Evolutionary conservation across 371 early-diverging fungal genomes (phyloP).

Genomic region (Mycotypha africana): DNA sequence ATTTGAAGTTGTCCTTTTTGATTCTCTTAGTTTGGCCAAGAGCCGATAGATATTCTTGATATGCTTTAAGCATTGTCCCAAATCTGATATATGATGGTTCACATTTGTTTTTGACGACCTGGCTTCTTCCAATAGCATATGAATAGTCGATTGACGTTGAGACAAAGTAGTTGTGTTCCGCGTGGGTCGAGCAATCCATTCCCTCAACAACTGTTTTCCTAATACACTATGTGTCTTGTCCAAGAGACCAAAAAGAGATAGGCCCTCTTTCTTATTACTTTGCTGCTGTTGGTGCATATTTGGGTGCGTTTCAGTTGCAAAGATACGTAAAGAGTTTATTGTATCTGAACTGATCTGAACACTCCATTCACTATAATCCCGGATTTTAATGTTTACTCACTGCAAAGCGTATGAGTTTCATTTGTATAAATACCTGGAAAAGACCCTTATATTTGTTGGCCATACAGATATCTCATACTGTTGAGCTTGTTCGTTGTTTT

Average conservation of each 20-base stretch:
- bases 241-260: slow-evolving; percentile 64
- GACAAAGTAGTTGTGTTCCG: slow-evolving; percentile 36
- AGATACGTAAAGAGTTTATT: slow-evolving; percentile 62
- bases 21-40: slow-evolving; percentile 39
- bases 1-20: slow-evolving; percentile 34
- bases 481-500: no score
- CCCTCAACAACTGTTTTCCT: slow-evolving; percentile 49
- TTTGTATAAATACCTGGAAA: no score
- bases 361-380: slow-evolving; percentile 17
- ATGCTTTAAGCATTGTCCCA: slow-evolving; percentile 44
- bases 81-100: no score
- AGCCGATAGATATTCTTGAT: slow-evolving; percentile 62
- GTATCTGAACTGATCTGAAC: slow-evolving; percentile 58
- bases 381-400: no score
- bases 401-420: no score
- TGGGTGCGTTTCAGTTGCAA: slow-evolving; percentile 63
- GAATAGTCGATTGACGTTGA: slow-evolving; percentile 52
- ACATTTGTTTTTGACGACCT: no score
- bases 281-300: slow-evolving; percentile 51
- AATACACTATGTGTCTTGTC: slow-evolving; percentile 55
- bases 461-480: no score
- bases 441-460: no score
- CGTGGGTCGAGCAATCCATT: slow-evolving; percentile 66
- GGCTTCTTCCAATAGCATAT: no score
- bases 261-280: slow-evolving; percentile 62